Evolutionary conservation across 805 yeast species (phyloP), one percentile per base, ranked within the genome.

Genomic region (Kodamaea leandrae): DNA sequence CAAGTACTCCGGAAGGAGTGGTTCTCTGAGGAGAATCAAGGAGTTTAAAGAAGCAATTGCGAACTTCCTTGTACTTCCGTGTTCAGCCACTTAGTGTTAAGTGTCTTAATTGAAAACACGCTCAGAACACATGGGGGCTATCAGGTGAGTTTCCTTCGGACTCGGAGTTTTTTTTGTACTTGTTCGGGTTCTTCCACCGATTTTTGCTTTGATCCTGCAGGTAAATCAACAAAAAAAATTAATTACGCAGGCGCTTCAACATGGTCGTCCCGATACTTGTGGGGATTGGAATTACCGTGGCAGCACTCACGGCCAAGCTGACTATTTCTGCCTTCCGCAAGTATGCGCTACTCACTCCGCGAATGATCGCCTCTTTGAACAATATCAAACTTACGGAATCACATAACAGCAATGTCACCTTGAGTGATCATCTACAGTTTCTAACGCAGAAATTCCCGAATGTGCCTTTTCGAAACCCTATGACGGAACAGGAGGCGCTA

Each of bases 241-340:
- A 21, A 29, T n/a, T 10, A 4, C 21, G 21, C 19, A 14, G n/a
- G n/a, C n/a, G n/a, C n/a, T 10, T n/a, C 15, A n/a, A 19, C 30
- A 50, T 41, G 53, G 50, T 77, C 17, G 60, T 77, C 21, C 83
- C 83, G 15, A 64, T 78, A 10, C 55, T 78, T 14, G 44, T 77
- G 12, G 83, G 82, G 5, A 36, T 76, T n/a, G 83, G 82, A 0
- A 74, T 72, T 3, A 74, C 84, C 0, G 46, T 71, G 0, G 66
- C 63, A 1, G 83, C 83, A 1, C 39, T 78, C n/a, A 66, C 78
- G 0, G 66, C 59, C 26, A 61, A 53, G 49, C 51, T 65, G 7
- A 55, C 67, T 12, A 14, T 63, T 2, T 33, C 57, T 4, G 62
- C 71, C 1, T 55, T 52, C 37, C 43, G 58, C 57, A 58, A 61